phyloP scores from a whole-genome alignment of 345 rosid genomes.

The Aquilaria sinensis region DNA sequence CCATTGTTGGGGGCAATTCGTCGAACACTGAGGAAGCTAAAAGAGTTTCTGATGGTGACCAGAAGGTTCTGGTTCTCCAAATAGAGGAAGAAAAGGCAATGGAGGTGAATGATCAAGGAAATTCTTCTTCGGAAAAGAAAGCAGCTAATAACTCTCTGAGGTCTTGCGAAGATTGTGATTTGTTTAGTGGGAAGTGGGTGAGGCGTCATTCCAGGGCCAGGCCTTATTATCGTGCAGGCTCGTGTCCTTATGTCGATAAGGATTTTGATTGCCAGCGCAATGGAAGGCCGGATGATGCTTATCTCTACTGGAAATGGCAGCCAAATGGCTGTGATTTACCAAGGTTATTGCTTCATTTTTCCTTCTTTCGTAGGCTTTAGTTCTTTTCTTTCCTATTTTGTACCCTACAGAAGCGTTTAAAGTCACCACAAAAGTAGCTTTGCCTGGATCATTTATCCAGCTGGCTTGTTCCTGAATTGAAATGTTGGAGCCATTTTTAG shows the following conservation, averaged over 20 bases:
- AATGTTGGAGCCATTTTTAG: too few species aligned
- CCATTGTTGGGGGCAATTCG: constrained; percentile 10
- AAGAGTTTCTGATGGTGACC: constrained; percentile 6
- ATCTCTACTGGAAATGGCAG: constrained; percentile 74
- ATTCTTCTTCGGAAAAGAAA: constrained; percentile 1
- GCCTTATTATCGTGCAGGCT: constrained; percentile 65
- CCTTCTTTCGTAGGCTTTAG: neutral
- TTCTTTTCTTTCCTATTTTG: neutral
- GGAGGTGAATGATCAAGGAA: constrained; percentile 8
- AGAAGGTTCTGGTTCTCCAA: too few species aligned
- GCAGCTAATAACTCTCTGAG: neutral
- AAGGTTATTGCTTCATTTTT: constrained; percentile 28
- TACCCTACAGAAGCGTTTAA: neutral
- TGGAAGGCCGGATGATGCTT: constrained; percentile 70
- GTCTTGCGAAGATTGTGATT: constrained; percentile 42
- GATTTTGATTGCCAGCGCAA: constrained; percentile 70
- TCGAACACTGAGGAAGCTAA: constrained; percentile 6
- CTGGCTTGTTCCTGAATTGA: neutral
- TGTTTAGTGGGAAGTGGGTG: constrained; percentile 79
- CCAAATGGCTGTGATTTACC: constrained; percentile 69
- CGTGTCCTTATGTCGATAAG: constrained; percentile 75
- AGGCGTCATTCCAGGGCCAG: constrained; percentile 42
- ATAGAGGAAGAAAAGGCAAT: neutral
- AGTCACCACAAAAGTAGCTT: neutral
- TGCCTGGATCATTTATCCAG: neutral